phyloP scores from a whole-genome alignment of 2,329 filamentous ascomycete species.

The Akanthomyces dipterigenus region DNA sequence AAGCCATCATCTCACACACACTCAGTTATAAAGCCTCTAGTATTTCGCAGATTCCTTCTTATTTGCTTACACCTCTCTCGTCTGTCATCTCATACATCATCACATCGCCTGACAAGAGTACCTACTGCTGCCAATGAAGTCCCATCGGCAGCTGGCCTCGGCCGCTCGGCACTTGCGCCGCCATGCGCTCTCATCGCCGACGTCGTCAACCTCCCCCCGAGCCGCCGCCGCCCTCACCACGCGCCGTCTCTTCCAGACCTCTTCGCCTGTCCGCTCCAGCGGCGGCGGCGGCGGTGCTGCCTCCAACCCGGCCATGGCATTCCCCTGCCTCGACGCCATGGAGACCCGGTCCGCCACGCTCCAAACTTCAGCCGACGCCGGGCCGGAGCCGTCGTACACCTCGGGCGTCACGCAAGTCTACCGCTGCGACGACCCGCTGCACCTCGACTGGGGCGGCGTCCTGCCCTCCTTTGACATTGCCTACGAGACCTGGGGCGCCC shows the following conservation, averaged over 20 bases:
- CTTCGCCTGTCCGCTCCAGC: slow-evolving; percentile 18
- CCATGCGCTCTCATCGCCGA: not conserved
- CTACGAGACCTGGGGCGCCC: slow-evolving; percentile 83
- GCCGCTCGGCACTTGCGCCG: slow-evolving; percentile 9
- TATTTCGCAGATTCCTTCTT: not conserved
- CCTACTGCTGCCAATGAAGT: slow-evolving; percentile 12
- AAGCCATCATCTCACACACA: not conserved
- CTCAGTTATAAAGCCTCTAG: not conserved
- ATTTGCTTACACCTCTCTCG: not conserved
- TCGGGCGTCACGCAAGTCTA: slow-evolving; percentile 76
- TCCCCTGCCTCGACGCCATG: slow-evolving; percentile 81
- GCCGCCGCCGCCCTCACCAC: slow-evolving; percentile 14
- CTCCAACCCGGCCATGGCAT: slow-evolving; percentile 80
- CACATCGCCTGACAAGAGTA: too few relatives aligned
- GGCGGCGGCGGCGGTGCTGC: slow-evolving; percentile 28
- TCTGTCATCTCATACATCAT: not conserved
- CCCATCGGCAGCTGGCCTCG: slow-evolving; percentile 10
- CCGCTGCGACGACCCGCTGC: slow-evolving; percentile 64
- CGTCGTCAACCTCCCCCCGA: not conserved
- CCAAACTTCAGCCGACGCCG: slow-evolving; percentile 47
- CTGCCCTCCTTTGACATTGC: slow-evolving; percentile 83
- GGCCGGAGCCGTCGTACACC: slow-evolving; percentile 91
- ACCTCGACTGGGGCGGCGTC: slow-evolving; percentile 93
- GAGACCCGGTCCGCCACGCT: slow-evolving; percentile 73
- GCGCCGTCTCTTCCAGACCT: not conserved